These are phyloP conservation scores for Cryphonectria parasitica DNA, from an alignment of 2,329 filamentous ascomycete genomes.

Conservation along the genomic window DNA sequence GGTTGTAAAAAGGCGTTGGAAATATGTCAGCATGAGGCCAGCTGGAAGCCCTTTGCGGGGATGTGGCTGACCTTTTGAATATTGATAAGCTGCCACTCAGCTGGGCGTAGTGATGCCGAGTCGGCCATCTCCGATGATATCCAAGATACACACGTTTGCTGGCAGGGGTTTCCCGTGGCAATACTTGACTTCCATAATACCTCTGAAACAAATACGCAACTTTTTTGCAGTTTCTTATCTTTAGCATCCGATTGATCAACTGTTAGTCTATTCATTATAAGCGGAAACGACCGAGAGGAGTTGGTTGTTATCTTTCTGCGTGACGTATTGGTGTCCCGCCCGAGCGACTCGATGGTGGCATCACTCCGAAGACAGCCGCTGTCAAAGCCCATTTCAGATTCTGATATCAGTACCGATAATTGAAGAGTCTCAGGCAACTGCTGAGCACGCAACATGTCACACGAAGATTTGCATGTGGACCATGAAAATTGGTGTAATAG, in stretches of 20 bases:
- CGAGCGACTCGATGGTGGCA: background rate
- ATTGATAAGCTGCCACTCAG: conserved; percentile 23
- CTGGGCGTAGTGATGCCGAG: background rate
- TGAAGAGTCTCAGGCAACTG: background rate
- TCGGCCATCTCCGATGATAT: conserved; percentile 28
- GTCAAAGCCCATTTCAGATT: background rate
- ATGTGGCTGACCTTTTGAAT: conserved; percentile 14
- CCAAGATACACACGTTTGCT: background rate
- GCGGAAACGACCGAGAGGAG: too few species aligned
- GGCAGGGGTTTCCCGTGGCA: background rate
- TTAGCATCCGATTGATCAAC: background rate
- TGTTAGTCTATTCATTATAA: background rate
- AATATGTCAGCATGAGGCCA: background rate
- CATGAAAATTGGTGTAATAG: background rate
- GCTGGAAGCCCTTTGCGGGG: background rate
- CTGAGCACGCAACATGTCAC: too few species aligned
- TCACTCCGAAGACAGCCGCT: background rate
- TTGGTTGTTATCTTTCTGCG: background rate
- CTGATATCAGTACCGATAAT: background rate
- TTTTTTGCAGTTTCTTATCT: background rate
- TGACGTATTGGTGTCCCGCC: background rate
- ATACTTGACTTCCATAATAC: background rate
- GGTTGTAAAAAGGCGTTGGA: background rate
- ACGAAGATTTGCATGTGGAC: background rate
- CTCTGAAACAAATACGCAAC: background rate